Base-by-base conservation (phyloP, 2,329 filamentous ascomycete genomes). In the Clarireedia homoeocarpa region DNA sequence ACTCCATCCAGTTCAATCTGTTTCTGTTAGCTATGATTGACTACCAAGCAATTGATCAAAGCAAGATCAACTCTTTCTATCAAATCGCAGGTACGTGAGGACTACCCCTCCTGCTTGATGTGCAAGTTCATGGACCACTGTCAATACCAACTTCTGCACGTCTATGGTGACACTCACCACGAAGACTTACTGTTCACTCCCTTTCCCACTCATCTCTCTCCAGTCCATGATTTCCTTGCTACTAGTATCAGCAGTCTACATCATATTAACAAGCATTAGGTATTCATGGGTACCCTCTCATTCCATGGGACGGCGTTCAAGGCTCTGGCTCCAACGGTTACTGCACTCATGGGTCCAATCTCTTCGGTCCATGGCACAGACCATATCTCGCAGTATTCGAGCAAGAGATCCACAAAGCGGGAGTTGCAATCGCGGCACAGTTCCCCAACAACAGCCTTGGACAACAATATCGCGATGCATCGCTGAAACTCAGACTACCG, bases 281-380 rank as follows among this genome's bases (percentile, higher is more conserved):
- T 34, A 54, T 57, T 9, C 55, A 54, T 26, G 51, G 51, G 4
- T 55, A 24, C 6, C 55, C 55, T n/a, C 38, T 49, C 10, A 26
- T 90, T 9, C 27, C 55, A 2, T 56, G 55, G 55, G 55, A 57
- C 7, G 51, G 51, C 30, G 51, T 49, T 23, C 26, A 40, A 27
- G 53, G 48, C 23, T 14, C 24, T 34, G 87, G 85, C 12, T 88
- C 94, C 62, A 90, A 94, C 69, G 89, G 89, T 17, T 83, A 90
- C 69, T 94, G 89, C 69, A 80, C 81, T 17, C 89, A 95, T 71
- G 79, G 77, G 20, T 88, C 86, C 1, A 81, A 85, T 44, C 73
- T 94, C 20, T 92, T 95, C 67, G 81, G 86, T 46, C 79, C 84
- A 45, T 95, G 89, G 89, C 89, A 95, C 74, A 82, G 89, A 49